These are phyloP conservation scores for Mucor piriformis DNA, from an alignment of 371 early-diverging fungal genomes.

Conservation along the genomic window DNA sequence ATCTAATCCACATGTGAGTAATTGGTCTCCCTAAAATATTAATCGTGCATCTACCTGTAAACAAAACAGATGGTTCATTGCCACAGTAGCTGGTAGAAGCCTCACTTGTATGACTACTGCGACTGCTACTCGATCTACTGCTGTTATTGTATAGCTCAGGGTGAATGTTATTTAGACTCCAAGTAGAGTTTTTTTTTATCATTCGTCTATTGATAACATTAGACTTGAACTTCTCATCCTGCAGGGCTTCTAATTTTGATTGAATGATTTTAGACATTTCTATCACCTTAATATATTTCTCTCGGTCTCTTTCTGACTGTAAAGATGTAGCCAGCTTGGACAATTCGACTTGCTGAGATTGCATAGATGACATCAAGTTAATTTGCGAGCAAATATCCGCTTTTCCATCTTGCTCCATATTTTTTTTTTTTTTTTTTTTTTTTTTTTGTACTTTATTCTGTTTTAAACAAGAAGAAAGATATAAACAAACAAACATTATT, in stretches of 20 bases:
- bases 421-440: too few species aligned
- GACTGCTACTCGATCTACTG: not conserved
- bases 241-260: slow-evolving; percentile 16
- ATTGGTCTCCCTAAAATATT: not conserved
- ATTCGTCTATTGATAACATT: not conserved
- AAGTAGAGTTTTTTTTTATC: slow-evolving; percentile 4
- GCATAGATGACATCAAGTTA: slow-evolving; percentile 10
- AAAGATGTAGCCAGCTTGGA: slow-evolving; percentile 13
- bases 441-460: not conserved
- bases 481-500: slow-evolving; percentile 1
- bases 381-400: not conserved
- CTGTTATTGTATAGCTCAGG: not conserved
- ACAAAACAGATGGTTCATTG: slow-evolving; percentile 6
- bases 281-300: slow-evolving; percentile 26
- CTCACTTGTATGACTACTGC: not conserved
- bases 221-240: not conserved
- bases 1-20: not conserved
- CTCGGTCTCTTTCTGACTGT: slow-evolving; percentile 19
- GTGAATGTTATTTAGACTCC: slow-evolving; percentile 1
- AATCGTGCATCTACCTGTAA: slow-evolving; percentile 1
- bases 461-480: not conserved
- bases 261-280: slow-evolving; percentile 24
- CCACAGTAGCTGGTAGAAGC: slow-evolving; percentile 2
- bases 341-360: slow-evolving; percentile 11
- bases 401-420: slow-evolving; percentile 2